These are phyloP conservation scores for Gliomastix tumulicola DNA, from an alignment of 2,329 filamentous ascomycete species.

Conservation along the genomic window DNA sequence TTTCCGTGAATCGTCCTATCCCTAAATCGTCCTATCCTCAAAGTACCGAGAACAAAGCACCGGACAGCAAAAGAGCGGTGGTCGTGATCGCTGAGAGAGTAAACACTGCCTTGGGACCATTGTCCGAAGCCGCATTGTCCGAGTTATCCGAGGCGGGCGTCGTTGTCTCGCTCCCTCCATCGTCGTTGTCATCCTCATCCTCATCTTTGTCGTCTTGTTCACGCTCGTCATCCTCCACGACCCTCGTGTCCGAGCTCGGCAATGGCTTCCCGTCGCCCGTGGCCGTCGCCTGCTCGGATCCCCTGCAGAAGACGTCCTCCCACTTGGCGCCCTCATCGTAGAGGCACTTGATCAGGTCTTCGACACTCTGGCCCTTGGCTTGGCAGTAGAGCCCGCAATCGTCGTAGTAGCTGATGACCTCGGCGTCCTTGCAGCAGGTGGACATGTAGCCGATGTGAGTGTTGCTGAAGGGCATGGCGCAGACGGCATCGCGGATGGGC, in stretches of 20 bases:
- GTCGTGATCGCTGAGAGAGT: no score
- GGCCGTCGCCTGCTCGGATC: constrained; percentile 26
- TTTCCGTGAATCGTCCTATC: no score
- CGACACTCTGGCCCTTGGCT: constrained; percentile 19
- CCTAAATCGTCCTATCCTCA: no score
- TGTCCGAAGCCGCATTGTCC: no score
- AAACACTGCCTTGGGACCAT: no score
- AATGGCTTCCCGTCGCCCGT: constrained; percentile 16
- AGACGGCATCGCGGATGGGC: constrained; percentile 34
- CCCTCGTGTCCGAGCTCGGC: constrained; percentile 16
- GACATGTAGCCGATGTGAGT: constrained; percentile 34
- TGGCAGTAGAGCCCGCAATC: constrained; percentile 44
- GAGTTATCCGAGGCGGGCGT: no score
- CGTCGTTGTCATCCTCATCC: constrained; percentile 3
- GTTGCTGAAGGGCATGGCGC: constrained; percentile 29
- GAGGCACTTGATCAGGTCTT: constrained; percentile 26
- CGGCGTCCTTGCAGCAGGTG: constrained; percentile 35
- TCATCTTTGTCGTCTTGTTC: constrained; percentile 5
- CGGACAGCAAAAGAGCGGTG: no score
- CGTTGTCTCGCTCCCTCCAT: no score
- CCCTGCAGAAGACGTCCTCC: constrained; percentile 36
- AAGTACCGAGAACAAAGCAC: no score
- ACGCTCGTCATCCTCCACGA: constrained; percentile 18
- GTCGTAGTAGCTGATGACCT: constrained; percentile 35
- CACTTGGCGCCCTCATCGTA: constrained; percentile 25